Evolutionary conservation across 2,329 filamentous ascomycete genomes (phyloP).

Genomic region (Clonostachys sp.): DNA sequence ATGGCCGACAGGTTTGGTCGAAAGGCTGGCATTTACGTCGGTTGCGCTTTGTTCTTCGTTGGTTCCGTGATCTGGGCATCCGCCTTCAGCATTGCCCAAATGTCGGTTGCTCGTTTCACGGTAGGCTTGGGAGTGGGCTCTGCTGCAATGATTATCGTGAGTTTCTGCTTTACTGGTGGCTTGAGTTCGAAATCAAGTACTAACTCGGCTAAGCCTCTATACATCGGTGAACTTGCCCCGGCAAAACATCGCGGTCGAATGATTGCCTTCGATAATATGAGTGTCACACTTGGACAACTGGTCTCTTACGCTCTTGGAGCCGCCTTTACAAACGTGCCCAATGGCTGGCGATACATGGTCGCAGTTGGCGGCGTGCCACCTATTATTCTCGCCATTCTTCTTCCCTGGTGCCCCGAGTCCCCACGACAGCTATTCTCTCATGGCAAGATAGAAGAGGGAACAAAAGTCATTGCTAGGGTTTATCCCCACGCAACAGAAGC

Average conservation of each 20-base stretch:
- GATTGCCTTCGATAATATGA: slow-evolving; percentile 43
- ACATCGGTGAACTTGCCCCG: slow-evolving; percentile 45
- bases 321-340: slow-evolving; percentile 26
- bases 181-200: too few species aligned
- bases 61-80: slow-evolving; percentile 16
- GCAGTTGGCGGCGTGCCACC: slow-evolving; percentile 39
- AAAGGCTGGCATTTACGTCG: slow-evolving; percentile 17
- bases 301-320: slow-evolving; percentile 33
- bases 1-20: slow-evolving; percentile 16
- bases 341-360: slow-evolving; percentile 48
- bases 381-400: slow-evolving; percentile 32
- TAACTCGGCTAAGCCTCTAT: slow-evolving; percentile 12
- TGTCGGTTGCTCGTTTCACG: slow-evolving; percentile 28
- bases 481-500: slow-evolving; percentile 33
- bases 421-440: slow-evolving; percentile 41
- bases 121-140: slow-evolving; percentile 43
- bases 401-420: slow-evolving; percentile 41
- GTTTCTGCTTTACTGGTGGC: not conserved
- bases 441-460: slow-evolving; percentile 29
- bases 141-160: slow-evolving; percentile 37
- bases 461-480: slow-evolving; percentile 26
- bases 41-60: slow-evolving; percentile 14
- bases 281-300: slow-evolving; percentile 34
- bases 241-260: slow-evolving; percentile 41
- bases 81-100: slow-evolving; percentile 15